Evolutionary conservation across 2,329 filamentous ascomycete genomes (phyloP).

Genomic region (Nemania serpens): DNA sequence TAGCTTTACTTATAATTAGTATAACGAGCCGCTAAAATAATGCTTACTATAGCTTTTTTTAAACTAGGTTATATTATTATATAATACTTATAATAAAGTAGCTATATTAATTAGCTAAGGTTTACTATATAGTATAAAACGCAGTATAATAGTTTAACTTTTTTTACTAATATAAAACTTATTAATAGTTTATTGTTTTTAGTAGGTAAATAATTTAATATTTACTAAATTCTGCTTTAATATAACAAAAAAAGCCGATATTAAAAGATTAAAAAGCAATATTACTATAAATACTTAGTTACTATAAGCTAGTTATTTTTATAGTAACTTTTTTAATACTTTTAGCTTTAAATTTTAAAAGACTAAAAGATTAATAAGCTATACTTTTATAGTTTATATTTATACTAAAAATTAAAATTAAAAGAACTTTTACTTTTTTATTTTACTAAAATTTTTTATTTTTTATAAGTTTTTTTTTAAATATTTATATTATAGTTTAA

Average conservation of each 20-base stretch:
- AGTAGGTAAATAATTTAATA: not conserved
- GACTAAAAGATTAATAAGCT: constrained; percentile 9
- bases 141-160: not conserved
- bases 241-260: constrained; percentile 4
- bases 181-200: too few species aligned
- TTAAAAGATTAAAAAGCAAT: constrained; percentile 7
- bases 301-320: not conserved
- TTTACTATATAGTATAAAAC: too few species aligned
- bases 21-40: not conserved
- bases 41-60: not conserved
- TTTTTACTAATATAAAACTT: not conserved
- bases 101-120: not conserved
- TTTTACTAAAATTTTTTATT: constrained; percentile 6
- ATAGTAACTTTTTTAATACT: constrained; percentile 3
- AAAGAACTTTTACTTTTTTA: constrained; percentile 13
- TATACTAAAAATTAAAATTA: constrained; percentile 16
- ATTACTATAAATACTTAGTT: not conserved
- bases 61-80: not conserved
- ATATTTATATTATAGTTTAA: constrained; percentile 9
- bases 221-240: not conserved
- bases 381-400: constrained; percentile 19
- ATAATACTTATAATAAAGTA: not conserved
- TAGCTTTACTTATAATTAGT: not conserved
- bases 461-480: not conserved
- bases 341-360: constrained; percentile 10